Conservation (phyloP, 2,329 filamentous ascomycete species). For the Magnaporthiopsis poae region DNA sequence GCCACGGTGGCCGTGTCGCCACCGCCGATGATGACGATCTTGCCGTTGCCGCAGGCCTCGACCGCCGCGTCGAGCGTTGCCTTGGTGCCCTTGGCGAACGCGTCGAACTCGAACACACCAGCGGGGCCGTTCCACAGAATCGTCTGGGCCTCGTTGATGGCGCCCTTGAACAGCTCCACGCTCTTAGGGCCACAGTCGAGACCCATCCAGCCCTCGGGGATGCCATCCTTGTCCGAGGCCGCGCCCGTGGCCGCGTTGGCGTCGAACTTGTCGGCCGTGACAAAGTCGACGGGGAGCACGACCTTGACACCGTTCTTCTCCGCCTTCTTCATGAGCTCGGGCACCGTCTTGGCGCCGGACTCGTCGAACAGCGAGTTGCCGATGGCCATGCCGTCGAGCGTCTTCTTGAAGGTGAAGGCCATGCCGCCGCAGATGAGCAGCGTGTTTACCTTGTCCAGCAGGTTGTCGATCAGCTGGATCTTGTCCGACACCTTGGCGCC, state of each 20-base stretch:
- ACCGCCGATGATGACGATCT: slow-evolving; percentile 97
- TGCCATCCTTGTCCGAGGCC: slow-evolving; percentile 78
- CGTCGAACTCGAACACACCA: slow-evolving; percentile 94
- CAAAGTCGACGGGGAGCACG: slow-evolving; percentile 86
- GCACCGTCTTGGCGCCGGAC: slow-evolving; percentile 83
- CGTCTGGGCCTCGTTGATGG: slow-evolving; percentile 81
- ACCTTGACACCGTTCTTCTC: slow-evolving; percentile 94
- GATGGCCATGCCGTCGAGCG: slow-evolving; percentile 80
- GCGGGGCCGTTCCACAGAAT: slow-evolving; percentile 98
- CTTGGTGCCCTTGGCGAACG: slow-evolving; percentile 88
- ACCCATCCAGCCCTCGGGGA: slow-evolving; percentile 96
- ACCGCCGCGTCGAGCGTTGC: slow-evolving; percentile 82
- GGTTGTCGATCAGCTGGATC: slow-evolving; percentile 98
- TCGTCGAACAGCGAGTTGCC: slow-evolving; percentile 89
- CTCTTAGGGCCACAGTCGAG: slow-evolving; percentile 89
- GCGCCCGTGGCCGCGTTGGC: slow-evolving; percentile 70
- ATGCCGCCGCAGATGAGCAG: slow-evolving; percentile 94
- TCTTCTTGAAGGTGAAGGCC: slow-evolving; percentile 99
- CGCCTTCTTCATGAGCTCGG: slow-evolving; percentile 81
- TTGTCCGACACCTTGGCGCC: slow-evolving; percentile 99
- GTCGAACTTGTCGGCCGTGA: slow-evolving; percentile 91
- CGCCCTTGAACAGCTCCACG: slow-evolving; percentile 75
- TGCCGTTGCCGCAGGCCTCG: slow-evolving; percentile 61
- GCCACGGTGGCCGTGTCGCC: slow-evolving; percentile 97
- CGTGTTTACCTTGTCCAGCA: slow-evolving; percentile 94